These are phyloP conservation scores for Aciculosporium take DNA, from an alignment of 2,329 filamentous ascomycete genomes.

Conservation along the genomic window DNA sequence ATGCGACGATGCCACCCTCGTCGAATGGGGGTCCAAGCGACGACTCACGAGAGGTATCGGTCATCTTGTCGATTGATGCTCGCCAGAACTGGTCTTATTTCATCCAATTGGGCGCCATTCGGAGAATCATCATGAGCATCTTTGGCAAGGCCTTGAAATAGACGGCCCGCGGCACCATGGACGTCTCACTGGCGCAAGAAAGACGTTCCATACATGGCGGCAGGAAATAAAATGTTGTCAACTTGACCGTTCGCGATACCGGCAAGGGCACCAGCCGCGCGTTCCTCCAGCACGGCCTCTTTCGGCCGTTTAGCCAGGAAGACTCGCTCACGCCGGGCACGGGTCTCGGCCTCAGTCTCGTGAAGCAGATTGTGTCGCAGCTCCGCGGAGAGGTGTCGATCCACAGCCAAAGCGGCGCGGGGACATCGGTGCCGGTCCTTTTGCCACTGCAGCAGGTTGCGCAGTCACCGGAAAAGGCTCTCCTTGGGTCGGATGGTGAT, in stretches of 20 bases:
- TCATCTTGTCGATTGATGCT: constrained; percentile 25
- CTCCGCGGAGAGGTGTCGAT: constrained; percentile 46
- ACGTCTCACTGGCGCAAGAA: constrained; percentile 15
- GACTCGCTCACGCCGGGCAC: constrained; percentile 44
- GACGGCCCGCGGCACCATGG: constrained; percentile 25
- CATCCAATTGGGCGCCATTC: constrained; percentile 35
- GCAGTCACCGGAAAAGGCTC: constrained; percentile 1
- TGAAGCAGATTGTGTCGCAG: constrained; percentile 42
- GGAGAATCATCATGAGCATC: constrained; percentile 47
- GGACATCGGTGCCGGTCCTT: constrained; percentile 22
- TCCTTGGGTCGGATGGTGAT: constrained; percentile 37
- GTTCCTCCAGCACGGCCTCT: constrained; percentile 45
- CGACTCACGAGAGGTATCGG: constrained; percentile 12
- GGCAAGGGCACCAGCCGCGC: constrained; percentile 51
- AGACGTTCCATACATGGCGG: neutral
- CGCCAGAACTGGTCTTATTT: constrained; percentile 36
- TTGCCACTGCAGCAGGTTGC: constrained; percentile 13
- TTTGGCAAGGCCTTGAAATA: constrained; percentile 51
- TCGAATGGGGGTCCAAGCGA: neutral
- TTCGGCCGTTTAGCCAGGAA: constrained; percentile 50
- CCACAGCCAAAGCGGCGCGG: constrained; percentile 25
- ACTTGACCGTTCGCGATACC: constrained; percentile 43
- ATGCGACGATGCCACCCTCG: too few species aligned
- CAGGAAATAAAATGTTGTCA: constrained; percentile 10
- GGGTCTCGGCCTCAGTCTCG: constrained; percentile 51